Percentiles rank a stretch among this genome's conserved stretches.
These are phyloP conservation scores for Rhizoctonia solani DNA, from an alignment of 1,284 basidiomycete genomes.

Conservation along the genomic window DNA sequence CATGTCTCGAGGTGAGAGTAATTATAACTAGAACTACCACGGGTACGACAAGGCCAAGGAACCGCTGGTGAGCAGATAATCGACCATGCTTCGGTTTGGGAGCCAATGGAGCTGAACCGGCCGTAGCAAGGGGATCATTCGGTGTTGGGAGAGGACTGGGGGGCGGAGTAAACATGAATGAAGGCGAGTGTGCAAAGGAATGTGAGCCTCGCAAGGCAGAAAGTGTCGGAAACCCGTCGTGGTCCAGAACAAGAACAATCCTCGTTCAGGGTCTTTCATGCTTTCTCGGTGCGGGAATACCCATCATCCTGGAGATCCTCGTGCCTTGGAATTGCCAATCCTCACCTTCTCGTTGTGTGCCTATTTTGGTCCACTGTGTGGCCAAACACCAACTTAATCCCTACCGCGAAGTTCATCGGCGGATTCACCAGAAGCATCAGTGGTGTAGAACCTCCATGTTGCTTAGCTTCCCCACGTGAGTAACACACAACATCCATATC, in stretches of 20 bases:
- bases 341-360: no score
- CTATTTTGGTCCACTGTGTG: no score
- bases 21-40: slow-evolving; percentile 14
- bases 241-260: slow-evolving; percentile 22
- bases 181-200: neutral
- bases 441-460: no score
- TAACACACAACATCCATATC: no score
- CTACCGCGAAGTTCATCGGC: no score
- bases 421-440: no score
- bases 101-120: slow-evolving; percentile 1
- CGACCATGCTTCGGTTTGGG: neutral
- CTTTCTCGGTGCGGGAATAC: no score
- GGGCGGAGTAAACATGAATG: slow-evolving; percentile 35
- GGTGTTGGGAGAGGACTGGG: slow-evolving; percentile 31
- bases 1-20: neutral
- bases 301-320: no score
- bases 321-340: no score
- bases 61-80: neutral
- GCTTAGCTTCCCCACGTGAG: no score
- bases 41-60: slow-evolving; percentile 7
- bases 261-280: no score
- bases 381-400: no score
- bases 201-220: neutral
- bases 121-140: neutral
- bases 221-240: neutral